These are phyloP conservation scores for Malus sieversii DNA, from an alignment of 306 rosid genomes.

Conservation along the genomic window DNA sequence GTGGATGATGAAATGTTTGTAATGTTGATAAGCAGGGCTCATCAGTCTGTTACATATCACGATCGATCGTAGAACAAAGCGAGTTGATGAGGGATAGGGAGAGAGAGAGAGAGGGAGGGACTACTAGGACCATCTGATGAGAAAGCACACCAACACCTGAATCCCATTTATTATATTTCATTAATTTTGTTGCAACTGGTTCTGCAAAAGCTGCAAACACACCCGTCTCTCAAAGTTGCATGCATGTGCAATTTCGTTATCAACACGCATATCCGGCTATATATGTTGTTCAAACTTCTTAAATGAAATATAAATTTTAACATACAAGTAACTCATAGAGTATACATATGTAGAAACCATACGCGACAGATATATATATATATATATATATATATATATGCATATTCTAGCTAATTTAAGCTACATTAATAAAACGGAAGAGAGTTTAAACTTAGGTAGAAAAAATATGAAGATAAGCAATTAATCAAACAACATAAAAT, in stretches of 20 bases:
- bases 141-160: neutral
- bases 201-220: neutral
- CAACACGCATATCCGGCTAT: neutral
- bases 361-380: too few relatives aligned
- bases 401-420: too few relatives aligned
- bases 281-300: neutral
- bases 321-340: neutral
- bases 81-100: neutral
- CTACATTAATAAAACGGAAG: too few relatives aligned
- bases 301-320: neutral
- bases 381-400: too few relatives aligned
- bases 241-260: neutral
- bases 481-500: too few relatives aligned
- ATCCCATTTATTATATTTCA: neutral
- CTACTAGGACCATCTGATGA: neutral
- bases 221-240: neutral
- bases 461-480: too few relatives aligned
- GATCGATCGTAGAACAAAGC: neutral
- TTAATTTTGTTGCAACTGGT: neutral
- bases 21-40: neutral
- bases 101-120: neutral
- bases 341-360: too few relatives aligned
- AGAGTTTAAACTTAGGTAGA: too few relatives aligned
- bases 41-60: neutral
- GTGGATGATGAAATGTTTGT: slow-evolving; percentile 1